A percentile compares a stretch with the other conserved stretches of the same genome.
phyloP scores from a whole-genome alignment of 139 green algal species.

The Volvox africanus region DNA sequence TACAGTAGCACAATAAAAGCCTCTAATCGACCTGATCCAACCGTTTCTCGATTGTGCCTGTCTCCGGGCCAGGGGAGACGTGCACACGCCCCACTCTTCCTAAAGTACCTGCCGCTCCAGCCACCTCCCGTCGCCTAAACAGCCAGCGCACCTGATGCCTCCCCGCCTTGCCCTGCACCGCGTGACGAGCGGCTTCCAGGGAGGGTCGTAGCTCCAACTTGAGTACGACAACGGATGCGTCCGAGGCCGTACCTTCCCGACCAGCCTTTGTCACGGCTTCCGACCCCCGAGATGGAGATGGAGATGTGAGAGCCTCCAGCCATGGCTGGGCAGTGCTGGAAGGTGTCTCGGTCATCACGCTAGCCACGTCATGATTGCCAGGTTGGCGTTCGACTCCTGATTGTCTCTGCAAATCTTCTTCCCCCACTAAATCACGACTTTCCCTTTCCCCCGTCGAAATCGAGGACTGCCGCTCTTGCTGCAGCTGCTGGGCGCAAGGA shows the following conservation, averaged over 20 bases:
- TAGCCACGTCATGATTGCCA: no score
- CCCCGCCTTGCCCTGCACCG: constrained; percentile 19
- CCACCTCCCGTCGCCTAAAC: not conserved
- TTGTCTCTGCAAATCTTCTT: no score
- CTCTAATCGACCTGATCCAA: not conserved
- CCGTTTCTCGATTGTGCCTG: not conserved
- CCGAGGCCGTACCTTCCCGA: not conserved
- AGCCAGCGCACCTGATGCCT: not conserved
- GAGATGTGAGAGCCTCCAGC: no score
- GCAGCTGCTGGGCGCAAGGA: not conserved
- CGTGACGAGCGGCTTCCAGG: not conserved
- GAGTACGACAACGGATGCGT: not conserved
- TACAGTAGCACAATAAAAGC: not conserved
- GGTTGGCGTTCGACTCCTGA: no score
- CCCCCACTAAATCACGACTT: no score
- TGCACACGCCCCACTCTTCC: not conserved
- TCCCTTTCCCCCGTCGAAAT: no score
- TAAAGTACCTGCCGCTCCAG: not conserved
- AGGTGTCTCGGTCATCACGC: no score
- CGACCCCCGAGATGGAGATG: no score
- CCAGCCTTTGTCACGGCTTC: no score
- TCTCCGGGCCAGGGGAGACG: not conserved
- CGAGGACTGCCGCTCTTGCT: not conserved
- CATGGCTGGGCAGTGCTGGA: no score
- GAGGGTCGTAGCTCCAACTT: constrained; percentile 28